These are phyloP conservation scores for Vachellia pachyceras DNA, from an alignment of 306 rosid genomes.

Conservation along the genomic window DNA sequence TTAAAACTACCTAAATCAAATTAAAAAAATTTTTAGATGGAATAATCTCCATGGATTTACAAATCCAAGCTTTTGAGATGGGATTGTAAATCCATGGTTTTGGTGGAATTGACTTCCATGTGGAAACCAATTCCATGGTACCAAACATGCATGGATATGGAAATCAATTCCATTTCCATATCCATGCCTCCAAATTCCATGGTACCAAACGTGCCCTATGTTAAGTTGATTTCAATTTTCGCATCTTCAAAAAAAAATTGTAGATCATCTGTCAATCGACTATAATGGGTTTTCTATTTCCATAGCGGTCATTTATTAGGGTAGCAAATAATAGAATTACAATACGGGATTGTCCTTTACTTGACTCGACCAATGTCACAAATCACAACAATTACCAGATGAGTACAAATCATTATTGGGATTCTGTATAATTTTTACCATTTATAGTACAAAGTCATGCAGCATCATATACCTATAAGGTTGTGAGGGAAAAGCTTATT, in stretches of 20 bases:
- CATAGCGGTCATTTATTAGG: neutral
- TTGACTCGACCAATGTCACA: slow-evolving; percentile 13
- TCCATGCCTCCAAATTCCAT: too few relatives aligned
- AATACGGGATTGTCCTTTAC: neutral
- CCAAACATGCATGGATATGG: too few relatives aligned
- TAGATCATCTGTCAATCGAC: neutral
- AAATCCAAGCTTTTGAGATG: too few relatives aligned
- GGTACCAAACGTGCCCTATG: too few relatives aligned
- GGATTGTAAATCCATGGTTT: too few relatives aligned
- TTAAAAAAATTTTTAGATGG: too few relatives aligned
- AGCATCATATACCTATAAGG: slow-evolving; percentile 20
- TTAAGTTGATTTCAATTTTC: too few relatives aligned
- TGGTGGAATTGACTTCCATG: too few relatives aligned
- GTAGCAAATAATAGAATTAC: neutral
- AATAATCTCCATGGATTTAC: too few relatives aligned
- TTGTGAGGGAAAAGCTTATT: neutral
- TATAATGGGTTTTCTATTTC: neutral
- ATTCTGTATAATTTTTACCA: slow-evolving; percentile 30
- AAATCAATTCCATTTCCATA: too few relatives aligned
- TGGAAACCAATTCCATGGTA: too few relatives aligned
- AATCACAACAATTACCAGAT: slow-evolving; percentile 16
- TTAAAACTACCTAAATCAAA: too few relatives aligned
- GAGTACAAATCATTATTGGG: slow-evolving; percentile 30
- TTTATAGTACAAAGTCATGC: slow-evolving; percentile 9
- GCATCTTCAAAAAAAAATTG: neutral